Evolutionary conservation across 2,329 filamentous ascomycete genomes (phyloP), one percentile per base, ranked within the genome.

Genomic region (Colletotrichum falcatum): DNA sequence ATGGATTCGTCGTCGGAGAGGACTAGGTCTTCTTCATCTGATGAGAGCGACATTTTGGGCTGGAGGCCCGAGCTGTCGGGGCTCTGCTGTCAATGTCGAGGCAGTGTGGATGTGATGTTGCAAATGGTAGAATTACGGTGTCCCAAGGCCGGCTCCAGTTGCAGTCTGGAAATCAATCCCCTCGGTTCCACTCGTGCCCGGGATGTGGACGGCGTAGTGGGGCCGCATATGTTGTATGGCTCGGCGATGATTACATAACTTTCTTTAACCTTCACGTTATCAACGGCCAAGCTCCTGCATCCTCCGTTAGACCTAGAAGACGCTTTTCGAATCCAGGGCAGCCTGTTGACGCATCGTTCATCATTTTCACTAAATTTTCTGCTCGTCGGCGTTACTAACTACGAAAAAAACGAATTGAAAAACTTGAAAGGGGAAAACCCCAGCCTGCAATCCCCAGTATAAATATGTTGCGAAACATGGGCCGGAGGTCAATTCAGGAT

Each of bases 11-110:
- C 64, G 23, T 73, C 69, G 1, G 56, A 64, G 20, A 67, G 60
- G n/a, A 42, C 65, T 33, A 66, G 66, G 48, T 74, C 74, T 56
- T 73, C 72, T 51, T 75, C 74, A 9, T 73, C 71, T 28, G 71
- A 72, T 51, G 61, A 72, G 16, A 73, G 65, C 16, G 69, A 73
- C 69, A 73, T 73, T 44, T 33, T 72, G 62, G 37, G 68, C 56
- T 23, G 16, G 26, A 28, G 30, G 53, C 68, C 65, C 68, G 53
- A 68, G 63, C 42, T 26, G 46, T 51, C 42, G 14, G 49, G 18
- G 53, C 55, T 66, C 55, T 66, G 42, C 23, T 54, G 42, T 49
- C 33, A 33, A 28, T 56, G 26, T 46, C 53, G 16, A 30, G 28
- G 33, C 39, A 54, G 42, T 39, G 12, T 48, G 28, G 35, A 48